phyloP scores from a whole-genome alignment of 192 early-diverging fungal genomes.

The Umbelopsis isabellina region DNA sequence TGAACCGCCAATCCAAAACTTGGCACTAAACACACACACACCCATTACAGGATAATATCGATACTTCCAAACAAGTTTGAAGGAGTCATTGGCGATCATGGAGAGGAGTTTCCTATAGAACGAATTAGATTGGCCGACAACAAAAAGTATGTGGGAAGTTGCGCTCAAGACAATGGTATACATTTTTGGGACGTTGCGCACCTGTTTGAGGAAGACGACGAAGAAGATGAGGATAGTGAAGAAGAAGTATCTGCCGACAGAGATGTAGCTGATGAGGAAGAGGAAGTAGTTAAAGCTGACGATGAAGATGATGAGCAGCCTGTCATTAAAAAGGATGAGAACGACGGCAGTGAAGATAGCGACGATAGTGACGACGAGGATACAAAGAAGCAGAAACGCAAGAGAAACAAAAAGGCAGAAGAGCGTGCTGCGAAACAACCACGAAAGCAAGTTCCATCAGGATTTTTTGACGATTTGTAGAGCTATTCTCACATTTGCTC shows the following conservation, averaged over 20 bases:
- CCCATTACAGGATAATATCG: slow-evolving; percentile 60
- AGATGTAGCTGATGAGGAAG: slow-evolving; percentile 48
- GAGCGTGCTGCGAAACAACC: background rate
- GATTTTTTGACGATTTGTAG: slow-evolving; percentile 35
- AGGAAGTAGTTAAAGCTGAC: background rate
- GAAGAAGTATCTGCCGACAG: slow-evolving; percentile 45
- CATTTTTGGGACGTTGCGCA: slow-evolving; percentile 87
- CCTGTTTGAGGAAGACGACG: slow-evolving; percentile 54
- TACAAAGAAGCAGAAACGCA: slow-evolving; percentile 29
- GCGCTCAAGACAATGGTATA: slow-evolving; percentile 85
- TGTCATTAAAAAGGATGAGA: slow-evolving; percentile 17
- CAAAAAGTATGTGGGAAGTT: slow-evolving; percentile 75
- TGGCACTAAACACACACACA: background rate
- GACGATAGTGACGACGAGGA: slow-evolving; percentile 30
- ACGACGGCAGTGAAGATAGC: slow-evolving; percentile 31
- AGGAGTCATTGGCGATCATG: slow-evolving; percentile 87
- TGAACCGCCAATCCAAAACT: background rate
- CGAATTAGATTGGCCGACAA: slow-evolving; percentile 72
- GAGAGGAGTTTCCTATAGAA: slow-evolving; percentile 87
- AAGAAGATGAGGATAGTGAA: slow-evolving; percentile 47
- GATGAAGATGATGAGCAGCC: slow-evolving; percentile 32
- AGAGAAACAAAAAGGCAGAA: slow-evolving; percentile 24
- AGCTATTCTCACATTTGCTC: background rate
- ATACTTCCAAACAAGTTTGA: slow-evolving; percentile 92
- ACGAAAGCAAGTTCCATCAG: background rate